These are phyloP conservation scores for Pythium sukuiense DNA, from an alignment of 352 stramenopile species.

Conservation along the genomic window DNA sequence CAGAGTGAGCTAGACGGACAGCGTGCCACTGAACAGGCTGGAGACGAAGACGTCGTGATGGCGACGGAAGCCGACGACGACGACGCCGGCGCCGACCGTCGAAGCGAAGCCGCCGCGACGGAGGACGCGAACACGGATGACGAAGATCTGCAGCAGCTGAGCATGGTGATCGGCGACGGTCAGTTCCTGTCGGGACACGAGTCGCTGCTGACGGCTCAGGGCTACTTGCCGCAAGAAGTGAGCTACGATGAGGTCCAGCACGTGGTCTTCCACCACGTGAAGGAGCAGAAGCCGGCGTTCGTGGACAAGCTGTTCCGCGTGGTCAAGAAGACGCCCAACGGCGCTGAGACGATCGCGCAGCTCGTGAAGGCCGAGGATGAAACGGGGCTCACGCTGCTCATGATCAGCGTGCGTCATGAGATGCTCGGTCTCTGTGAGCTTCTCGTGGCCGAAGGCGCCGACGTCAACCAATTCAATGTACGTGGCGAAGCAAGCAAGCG, in stretches of 20 bases:
- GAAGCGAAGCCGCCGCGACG: constrained; percentile 27
- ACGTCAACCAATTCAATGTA: constrained; percentile 84
- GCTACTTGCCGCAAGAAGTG: constrained; percentile 40
- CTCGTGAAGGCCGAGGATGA: constrained; percentile 70
- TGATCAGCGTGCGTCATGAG: constrained; percentile 75
- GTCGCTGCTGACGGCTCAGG: constrained; percentile 17
- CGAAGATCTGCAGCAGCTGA: constrained; percentile 73
- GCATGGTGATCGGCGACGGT: constrained; percentile 52
- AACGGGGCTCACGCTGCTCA: constrained; percentile 79
- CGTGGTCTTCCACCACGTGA: constrained; percentile 60
- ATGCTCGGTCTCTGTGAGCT: constrained; percentile 55
- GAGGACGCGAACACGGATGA: constrained; percentile 80
- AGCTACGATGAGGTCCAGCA: constrained; percentile 60
- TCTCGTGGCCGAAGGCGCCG: constrained; percentile 65
- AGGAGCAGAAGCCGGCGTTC: constrained; percentile 46
- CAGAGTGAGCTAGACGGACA: not conserved
- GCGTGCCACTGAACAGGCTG: not conserved
- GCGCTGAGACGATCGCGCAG: constrained; percentile 46
- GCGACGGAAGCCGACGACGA: constrained; percentile 16
- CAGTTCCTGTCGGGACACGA: constrained; percentile 29
- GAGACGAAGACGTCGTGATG: constrained; percentile 24
- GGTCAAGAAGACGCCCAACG: constrained; percentile 51
- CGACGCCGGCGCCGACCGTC: constrained; percentile 12
- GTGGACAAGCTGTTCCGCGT: constrained; percentile 66
- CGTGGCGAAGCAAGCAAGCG: constrained; percentile 17